Percentiles rank a stretch among this genome's conserved stretches.
phyloP scores from a whole-genome alignment of 2,329 filamentous ascomycete genomes.

The Alternaria dauci region DNA sequence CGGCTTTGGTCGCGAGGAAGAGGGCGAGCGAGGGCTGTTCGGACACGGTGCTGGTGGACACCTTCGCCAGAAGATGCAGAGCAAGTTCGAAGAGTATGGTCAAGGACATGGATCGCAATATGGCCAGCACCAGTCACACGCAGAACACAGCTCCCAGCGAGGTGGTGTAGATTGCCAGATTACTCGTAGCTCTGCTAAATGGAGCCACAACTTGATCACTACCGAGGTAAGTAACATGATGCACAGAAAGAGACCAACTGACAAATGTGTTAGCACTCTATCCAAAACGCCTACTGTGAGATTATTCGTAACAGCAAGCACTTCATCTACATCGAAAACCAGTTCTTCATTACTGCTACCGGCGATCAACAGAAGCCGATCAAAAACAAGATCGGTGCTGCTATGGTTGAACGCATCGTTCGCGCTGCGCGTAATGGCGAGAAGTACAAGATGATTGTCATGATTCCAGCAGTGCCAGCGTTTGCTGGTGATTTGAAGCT shows the following conservation, averaged over 20 bases:
- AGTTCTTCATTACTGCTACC: conserved; percentile 89
- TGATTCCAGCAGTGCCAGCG: conserved; percentile 81
- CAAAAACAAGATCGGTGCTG: conserved; percentile 78
- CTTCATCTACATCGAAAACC: conserved; percentile 83
- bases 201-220: conserved; percentile 64
- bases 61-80: conserved; percentile 42
- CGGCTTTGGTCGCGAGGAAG: conserved; percentile 43
- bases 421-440: conserved; percentile 72
- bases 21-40: conserved; percentile 46
- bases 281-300: conserved; percentile 83
- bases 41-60: conserved; percentile 31
- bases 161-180: conserved; percentile 48
- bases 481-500: conserved; percentile 82
- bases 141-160: conserved; percentile 40
- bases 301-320: conserved; percentile 73
- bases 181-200: conserved; percentile 57
- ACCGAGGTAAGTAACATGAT: conserved; percentile 58
- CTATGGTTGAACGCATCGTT: conserved; percentile 79
- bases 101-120: conserved; percentile 23
- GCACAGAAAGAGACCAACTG: neutral
- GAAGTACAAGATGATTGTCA: conserved; percentile 76
- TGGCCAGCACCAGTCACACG: conserved; percentile 37
- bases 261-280: conserved; percentile 68
- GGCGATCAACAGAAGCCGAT: conserved; percentile 74
- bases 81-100: conserved; percentile 34